phyloP scores from a whole-genome alignment of 148 eudicot species.

The Silene conica region DNA sequence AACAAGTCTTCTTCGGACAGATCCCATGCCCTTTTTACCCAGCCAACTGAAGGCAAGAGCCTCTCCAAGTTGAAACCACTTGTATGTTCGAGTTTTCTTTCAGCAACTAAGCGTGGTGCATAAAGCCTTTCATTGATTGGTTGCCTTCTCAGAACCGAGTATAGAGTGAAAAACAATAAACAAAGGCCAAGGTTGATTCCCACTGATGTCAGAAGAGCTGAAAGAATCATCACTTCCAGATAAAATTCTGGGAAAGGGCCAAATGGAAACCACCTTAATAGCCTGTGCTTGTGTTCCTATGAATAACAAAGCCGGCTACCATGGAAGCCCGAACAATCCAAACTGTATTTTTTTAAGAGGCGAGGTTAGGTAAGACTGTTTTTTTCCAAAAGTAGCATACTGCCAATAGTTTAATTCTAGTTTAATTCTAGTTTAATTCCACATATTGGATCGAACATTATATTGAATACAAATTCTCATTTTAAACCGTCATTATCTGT shows the following conservation, averaged over 20 bases:
- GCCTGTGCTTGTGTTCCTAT: slow-evolving; percentile 1
- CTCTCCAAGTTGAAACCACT: slow-evolving; percentile 48
- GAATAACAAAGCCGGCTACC: neutral
- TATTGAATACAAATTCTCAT: no score
- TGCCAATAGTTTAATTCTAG: no score
- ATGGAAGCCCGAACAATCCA: slow-evolving; percentile 5
- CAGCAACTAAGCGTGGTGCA: slow-evolving; percentile 64
- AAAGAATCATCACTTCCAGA: slow-evolving; percentile 53
- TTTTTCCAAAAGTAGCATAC: no score
- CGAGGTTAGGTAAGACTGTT: neutral
- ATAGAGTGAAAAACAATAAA: slow-evolving; percentile 48
- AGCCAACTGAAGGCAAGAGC: slow-evolving; percentile 58
- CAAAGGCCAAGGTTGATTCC: slow-evolving; percentile 81
- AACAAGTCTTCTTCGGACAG: slow-evolving; percentile 67
- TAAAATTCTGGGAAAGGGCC: neutral
- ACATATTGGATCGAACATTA: no score
- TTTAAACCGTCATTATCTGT: no score
- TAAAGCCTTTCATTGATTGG: slow-evolving; percentile 53
- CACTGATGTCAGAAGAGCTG: slow-evolving; percentile 81
- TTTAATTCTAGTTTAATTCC: no score
- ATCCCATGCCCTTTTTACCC: slow-evolving; percentile 77
- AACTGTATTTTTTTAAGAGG: slow-evolving; percentile 7
- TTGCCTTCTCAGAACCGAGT: slow-evolving; percentile 65
- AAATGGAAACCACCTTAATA: slow-evolving; percentile 10
- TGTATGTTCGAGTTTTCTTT: slow-evolving; percentile 36